A percentile compares a stretch with the other conserved stretches of the same genome.
These are phyloP conservation scores for Fusarium incarnatum DNA, from an alignment of 2,329 filamentous ascomycete genomes.

Conservation along the genomic window DNA sequence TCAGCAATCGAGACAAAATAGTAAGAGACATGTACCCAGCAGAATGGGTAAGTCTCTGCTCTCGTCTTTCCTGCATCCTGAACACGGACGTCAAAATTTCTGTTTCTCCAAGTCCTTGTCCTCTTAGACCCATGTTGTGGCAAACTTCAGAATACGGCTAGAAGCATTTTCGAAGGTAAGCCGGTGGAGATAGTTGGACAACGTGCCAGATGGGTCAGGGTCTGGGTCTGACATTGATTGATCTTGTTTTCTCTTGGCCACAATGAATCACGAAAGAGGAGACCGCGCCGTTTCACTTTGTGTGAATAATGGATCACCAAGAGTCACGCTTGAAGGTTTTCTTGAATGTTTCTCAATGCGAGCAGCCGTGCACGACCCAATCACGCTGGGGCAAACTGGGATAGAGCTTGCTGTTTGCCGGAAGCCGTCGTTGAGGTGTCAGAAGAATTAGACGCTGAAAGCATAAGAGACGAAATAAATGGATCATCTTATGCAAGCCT, in stretches of 20 bases:
- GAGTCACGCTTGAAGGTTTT: constrained; percentile 21
- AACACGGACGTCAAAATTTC: neutral
- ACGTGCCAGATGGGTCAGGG: constrained; percentile 1
- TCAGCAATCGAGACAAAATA: neutral
- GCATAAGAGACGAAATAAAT: neutral
- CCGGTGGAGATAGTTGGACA: constrained; percentile 26
- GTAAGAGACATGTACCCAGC: neutral
- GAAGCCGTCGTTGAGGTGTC: neutral
- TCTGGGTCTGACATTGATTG: constrained; percentile 12
- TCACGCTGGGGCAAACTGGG: constrained; percentile 7
- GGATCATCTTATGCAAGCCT: neutral
- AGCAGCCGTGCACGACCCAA: constrained; percentile 34
- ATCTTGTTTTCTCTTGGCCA: constrained; percentile 25
- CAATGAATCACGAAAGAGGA: constrained; percentile 25
- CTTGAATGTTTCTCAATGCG: constrained; percentile 26
- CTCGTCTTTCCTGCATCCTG: neutral
- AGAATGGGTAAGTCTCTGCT: neutral
- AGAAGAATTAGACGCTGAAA: neutral
- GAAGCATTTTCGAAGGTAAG: constrained; percentile 38
- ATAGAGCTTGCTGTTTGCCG: constrained; percentile 21
- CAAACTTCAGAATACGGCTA: constrained; percentile 38
- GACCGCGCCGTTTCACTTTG: constrained; percentile 30
- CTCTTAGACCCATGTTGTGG: constrained; percentile 32
- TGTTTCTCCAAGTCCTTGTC: neutral
- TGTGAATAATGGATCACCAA: constrained; percentile 26